A percentile compares a stretch with the other conserved stretches of the same genome.
These are phyloP conservation scores for Lindgomyces ingoldianus DNA, from an alignment of 495 filamentous ascomycete genomes.

Conservation along the genomic window DNA sequence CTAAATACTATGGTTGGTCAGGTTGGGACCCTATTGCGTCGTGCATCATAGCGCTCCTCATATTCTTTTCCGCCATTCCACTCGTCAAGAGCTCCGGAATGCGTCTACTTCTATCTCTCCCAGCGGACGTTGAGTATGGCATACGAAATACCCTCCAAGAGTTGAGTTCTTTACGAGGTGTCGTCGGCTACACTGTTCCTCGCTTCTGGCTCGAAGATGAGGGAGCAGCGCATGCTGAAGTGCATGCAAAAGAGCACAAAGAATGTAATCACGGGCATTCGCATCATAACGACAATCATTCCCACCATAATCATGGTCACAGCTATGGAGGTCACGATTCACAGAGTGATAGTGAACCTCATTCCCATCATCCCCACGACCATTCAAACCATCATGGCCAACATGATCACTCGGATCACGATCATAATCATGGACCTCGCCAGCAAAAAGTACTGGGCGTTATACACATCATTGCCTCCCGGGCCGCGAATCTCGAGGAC, in stretches of 20 bases:
- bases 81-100: conserved; percentile 82
- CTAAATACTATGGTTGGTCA: conserved; percentile 81
- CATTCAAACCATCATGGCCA: conserved; percentile 15
- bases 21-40: conserved; percentile 97
- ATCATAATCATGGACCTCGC: conserved; percentile 20
- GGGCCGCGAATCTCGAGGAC: conserved; percentile 44
- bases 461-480: conserved; percentile 45
- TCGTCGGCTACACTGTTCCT: conserved; percentile 81
- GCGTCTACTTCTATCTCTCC: conserved; percentile 78
- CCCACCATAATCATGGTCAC: too few relatives aligned
- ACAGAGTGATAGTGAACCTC: conserved; percentile 1
- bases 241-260: conserved; percentile 40
- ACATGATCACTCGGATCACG: conserved; percentile 31
- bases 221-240: conserved; percentile 48
- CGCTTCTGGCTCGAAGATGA: conserved; percentile 90
- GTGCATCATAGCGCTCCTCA: conserved; percentile 88
- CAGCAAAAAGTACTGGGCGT: conserved; percentile 45
- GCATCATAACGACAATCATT: conserved; percentile 2
- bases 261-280: conserved; percentile 33
- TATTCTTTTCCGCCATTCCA: conserved; percentile 84
- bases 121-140: conserved; percentile 83
- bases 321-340: conserved; percentile 8
- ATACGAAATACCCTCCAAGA: conserved; percentile 83
- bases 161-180: conserved; percentile 78
- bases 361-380: conserved; percentile 31